phyloP scores from a whole-genome alignment of 345 rosid genomes.

The Pistacia atlantica region DNA sequence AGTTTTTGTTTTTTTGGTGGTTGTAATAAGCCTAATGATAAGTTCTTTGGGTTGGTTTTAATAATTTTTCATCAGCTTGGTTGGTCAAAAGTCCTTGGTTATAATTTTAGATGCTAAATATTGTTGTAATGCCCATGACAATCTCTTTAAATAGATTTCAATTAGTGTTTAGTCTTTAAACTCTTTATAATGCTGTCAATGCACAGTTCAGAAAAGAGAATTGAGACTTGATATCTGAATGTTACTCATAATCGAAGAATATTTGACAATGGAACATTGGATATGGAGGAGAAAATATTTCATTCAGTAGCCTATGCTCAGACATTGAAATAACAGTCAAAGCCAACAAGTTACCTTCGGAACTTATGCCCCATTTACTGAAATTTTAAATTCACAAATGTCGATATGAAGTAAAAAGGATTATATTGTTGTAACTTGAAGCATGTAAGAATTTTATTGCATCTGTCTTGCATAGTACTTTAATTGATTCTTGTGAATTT shows the following conservation, averaged over 20 bases:
- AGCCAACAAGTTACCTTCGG: neutral
- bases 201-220: neutral
- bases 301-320: neutral
- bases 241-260: neutral
- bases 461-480: neutral
- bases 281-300: constrained; percentile 1
- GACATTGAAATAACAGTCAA: neutral
- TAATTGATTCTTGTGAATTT: neutral
- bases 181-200: neutral
- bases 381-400: neutral
- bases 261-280: neutral
- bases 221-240: neutral
- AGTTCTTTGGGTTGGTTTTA: neutral
- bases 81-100: neutral
- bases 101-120: neutral
- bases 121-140: neutral
- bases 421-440: neutral
- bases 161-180: neutral
- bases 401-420: neutral
- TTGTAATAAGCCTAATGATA: too few relatives aligned
- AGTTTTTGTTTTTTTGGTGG: too few relatives aligned
- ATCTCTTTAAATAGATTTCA: neutral
- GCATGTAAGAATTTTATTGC: neutral
- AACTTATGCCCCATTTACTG: neutral
- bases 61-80: neutral